These are phyloP conservation scores for Paradendryphiella salina DNA, from an alignment of 2,329 filamentous ascomycete genomes.

Conservation along the genomic window DNA sequence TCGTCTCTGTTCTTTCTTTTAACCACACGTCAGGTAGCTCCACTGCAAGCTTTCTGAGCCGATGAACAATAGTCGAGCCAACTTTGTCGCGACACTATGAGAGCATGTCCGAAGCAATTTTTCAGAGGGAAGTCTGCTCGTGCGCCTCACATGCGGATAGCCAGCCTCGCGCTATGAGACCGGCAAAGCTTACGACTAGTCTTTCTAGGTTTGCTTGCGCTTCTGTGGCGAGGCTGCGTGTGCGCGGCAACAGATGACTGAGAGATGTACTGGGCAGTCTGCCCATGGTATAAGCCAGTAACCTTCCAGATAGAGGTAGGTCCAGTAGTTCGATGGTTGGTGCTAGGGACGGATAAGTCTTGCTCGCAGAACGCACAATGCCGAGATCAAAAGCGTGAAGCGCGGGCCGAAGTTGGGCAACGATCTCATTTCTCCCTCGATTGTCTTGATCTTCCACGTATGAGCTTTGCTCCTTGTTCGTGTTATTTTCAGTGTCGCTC, in stretches of 20 bases:
- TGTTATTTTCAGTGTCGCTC: background rate
- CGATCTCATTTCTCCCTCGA: background rate
- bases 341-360: slow-evolving; percentile 27
- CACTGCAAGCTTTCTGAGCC: slow-evolving; percentile 30
- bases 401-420: slow-evolving; percentile 37
- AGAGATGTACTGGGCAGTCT: slow-evolving; percentile 31
- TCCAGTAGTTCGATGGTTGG: slow-evolving; percentile 21
- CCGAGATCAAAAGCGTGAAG: slow-evolving; percentile 29
- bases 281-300: slow-evolving; percentile 36
- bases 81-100: slow-evolving; percentile 35
- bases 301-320: slow-evolving; percentile 8
- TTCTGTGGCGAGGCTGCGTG: background rate
- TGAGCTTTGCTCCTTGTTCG: background rate
- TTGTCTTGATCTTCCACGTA: background rate
- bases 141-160: background rate
- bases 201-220: slow-evolving; percentile 19
- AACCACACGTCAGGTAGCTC: slow-evolving; percentile 32
- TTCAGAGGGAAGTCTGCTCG: slow-evolving; percentile 29
- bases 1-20: slow-evolving; percentile 19
- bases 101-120: slow-evolving; percentile 9
- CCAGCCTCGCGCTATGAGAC: slow-evolving; percentile 34
- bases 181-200: slow-evolving; percentile 37
- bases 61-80: slow-evolving; percentile 30
- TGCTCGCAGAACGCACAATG: slow-evolving; percentile 24
- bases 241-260: slow-evolving; percentile 16